Conservation (phyloP, 306 rosid genomes). For the Abrus pulchellus region DNA sequence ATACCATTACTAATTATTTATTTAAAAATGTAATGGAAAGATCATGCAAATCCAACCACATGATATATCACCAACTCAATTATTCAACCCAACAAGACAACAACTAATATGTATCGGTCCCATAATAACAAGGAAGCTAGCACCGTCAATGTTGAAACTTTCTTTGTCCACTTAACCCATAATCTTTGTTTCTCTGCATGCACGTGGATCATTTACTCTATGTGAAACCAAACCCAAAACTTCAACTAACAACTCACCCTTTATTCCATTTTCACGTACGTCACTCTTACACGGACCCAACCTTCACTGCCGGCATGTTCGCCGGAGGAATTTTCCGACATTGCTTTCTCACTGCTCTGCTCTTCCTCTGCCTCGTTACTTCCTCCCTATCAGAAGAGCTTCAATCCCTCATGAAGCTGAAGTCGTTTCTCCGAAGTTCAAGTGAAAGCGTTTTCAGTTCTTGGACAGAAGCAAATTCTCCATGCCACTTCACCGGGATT, state of each 20-base stretch:
- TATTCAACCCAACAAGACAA: not conserved
- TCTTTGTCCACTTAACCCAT: slow-evolving; percentile 7
- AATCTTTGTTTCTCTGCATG: slow-evolving; percentile 46
- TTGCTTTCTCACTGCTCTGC: slow-evolving; percentile 47
- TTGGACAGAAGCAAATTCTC: slow-evolving; percentile 54
- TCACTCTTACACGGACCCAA: slow-evolving; percentile 16
- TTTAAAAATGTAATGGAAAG: not conserved
- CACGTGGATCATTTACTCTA: slow-evolving; percentile 31
- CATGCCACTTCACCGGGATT: slow-evolving; percentile 71
- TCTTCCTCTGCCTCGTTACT: slow-evolving; percentile 50
- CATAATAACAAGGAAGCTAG: not conserved
- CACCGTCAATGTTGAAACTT: slow-evolving; percentile 39
- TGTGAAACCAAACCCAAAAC: slow-evolving; percentile 46
- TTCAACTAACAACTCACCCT: slow-evolving; percentile 39
- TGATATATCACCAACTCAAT: slow-evolving; percentile 1
- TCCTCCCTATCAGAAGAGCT: slow-evolving; percentile 57
- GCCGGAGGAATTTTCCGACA: slow-evolving; percentile 44
- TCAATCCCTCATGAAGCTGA: slow-evolving; percentile 58
- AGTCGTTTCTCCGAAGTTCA: slow-evolving; percentile 60
- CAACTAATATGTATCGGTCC: not conserved
- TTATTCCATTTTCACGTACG: slow-evolving; percentile 16
- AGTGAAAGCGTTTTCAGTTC: slow-evolving; percentile 56
- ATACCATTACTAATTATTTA: no score
- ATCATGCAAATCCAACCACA: slow-evolving; percentile 38
- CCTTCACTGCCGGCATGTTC: slow-evolving; percentile 52